Evolutionary conservation across 2,329 filamentous ascomycete genomes (phyloP).

Genomic region (Penicillium italicum): DNA sequence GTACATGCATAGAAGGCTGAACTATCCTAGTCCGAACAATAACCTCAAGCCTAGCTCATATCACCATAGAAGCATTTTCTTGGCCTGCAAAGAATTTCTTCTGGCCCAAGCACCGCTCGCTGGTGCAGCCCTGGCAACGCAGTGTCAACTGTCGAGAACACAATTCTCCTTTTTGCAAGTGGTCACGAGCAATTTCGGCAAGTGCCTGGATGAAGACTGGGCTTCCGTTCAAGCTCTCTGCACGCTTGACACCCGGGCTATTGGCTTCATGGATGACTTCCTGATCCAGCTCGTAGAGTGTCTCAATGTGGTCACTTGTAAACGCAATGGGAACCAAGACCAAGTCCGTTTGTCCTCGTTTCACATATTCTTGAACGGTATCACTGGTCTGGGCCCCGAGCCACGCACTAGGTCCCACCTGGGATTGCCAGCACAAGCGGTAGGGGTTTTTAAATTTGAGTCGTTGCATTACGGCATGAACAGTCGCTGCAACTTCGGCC

Average conservation of each 20-base stretch:
- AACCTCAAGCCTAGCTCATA: constrained; percentile 5
- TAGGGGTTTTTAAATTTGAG: constrained; percentile 87
- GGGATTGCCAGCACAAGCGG: constrained; percentile 94
- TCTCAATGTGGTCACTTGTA: constrained; percentile 98
- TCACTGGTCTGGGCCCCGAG: constrained; percentile 87
- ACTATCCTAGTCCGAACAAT: neutral
- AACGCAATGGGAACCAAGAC: constrained; percentile 94
- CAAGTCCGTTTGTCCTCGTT: constrained; percentile 86
- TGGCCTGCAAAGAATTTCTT: constrained; percentile 62
- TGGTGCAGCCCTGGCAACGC: constrained; percentile 90
- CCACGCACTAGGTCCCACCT: constrained; percentile 94
- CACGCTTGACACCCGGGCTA: constrained; percentile 79
- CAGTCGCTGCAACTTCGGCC: constrained; percentile 90
- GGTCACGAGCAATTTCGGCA: constrained; percentile 77
- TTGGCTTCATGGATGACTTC: constrained; percentile 85
- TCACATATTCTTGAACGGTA: constrained; percentile 83
- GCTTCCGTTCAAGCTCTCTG: constrained; percentile 87
- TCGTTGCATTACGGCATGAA: constrained; percentile 92
- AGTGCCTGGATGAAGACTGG: constrained; percentile 86
- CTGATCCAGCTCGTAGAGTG: constrained; percentile 85
- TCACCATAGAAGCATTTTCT: constrained; percentile 33
- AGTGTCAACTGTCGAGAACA: constrained; percentile 85
- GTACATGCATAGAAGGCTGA: neutral
- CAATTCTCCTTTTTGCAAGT: constrained; percentile 66
- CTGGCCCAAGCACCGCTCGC: constrained; percentile 73